Conservation (phyloP, 1,284 basidiomycete genomes). For the Tylopilus sp. region DNA sequence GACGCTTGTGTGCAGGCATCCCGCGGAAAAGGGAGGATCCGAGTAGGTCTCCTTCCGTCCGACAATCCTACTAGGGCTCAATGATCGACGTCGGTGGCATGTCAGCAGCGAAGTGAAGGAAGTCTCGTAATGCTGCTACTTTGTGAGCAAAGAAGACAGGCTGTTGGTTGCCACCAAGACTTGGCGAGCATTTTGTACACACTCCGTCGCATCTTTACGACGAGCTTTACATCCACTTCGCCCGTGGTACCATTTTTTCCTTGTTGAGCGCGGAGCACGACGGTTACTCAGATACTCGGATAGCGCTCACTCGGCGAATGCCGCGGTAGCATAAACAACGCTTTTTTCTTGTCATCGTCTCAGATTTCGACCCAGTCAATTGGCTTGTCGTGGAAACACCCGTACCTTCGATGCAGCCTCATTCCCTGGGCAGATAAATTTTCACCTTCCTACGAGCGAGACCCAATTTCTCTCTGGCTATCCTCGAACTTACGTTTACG, state of each 20-base stretch:
- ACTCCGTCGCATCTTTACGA: too few relatives aligned
- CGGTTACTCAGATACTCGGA: too few relatives aligned
- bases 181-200: too few relatives aligned
- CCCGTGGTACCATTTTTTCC: too few relatives aligned
- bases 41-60: slow-evolving; percentile 7
- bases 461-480: background rate
- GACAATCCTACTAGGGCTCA: background rate
- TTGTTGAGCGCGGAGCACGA: too few relatives aligned
- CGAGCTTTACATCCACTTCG: too few relatives aligned
- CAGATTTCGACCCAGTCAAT: slow-evolving; percentile 27
- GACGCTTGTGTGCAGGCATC: background rate
- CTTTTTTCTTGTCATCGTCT: background rate
- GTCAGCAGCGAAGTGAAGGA: too few relatives aligned
- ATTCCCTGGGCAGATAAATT: slow-evolving; percentile 32
- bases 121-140: too few relatives aligned
- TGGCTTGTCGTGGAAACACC: slow-evolving; percentile 23
- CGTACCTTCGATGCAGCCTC: slow-evolving; percentile 27
- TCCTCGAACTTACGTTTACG: background rate
- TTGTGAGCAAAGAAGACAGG: too few relatives aligned
- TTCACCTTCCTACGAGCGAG: slow-evolving; percentile 13
- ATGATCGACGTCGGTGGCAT: too few relatives aligned
- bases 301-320: background rate
- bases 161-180: too few relatives aligned
- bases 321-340: too few relatives aligned
- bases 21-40: background rate